Evolutionary conservation across 805 yeast species (phyloP), one percentile per base, ranked within the genome.

Genomic region (Lipomyces orientalis): DNA sequence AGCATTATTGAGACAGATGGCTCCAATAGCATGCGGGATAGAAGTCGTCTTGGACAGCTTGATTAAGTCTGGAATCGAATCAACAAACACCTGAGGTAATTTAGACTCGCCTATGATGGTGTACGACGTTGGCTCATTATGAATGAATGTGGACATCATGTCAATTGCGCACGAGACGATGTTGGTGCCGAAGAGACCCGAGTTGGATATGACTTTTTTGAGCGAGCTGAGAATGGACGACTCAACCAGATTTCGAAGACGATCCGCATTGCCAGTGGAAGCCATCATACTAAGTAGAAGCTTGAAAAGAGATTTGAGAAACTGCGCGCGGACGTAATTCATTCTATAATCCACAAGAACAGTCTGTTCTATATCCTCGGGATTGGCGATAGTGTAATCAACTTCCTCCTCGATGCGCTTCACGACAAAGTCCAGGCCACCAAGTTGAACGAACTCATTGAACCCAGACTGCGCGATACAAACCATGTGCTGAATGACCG

Each of bases 71-170:
- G 82, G 83, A 74, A 89, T 88, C 59, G 87, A 83, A 10, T 83
- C 83, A 60, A 93, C 76, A 49, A 93, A 82, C 1, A 86, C 80
- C 58, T 89, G 89, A 49, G 93, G 86, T 0, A 90, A 86, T 0
- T 86, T 85, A 0, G 96, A 89, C 76, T 93, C 98, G 54, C 86
- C 88, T 71, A 93, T 81, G 54, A 93, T 88, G 1, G 90, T 84
- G 74, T 84, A 93, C 2, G 97, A 91, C 0, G 97, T 92, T 8
- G 98, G 97, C 74, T 94, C 98, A 71, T 89, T 90, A 75, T 93
- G 94, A 35, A 93, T 87, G 67, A 92, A 90, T 12, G 84, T 84
- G 54, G 89, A 84, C 25, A 92, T 83, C 12, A 88, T 84, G 68
- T 87, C 88, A 49, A 93, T 76, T 0, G 90, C 84, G 29, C 85